Percentiles rank a stretch among this genome's conserved stretches.
phyloP scores from a whole-genome alignment of 1,139 yeast species.

The Trichomonascaceae sp. region DNA sequence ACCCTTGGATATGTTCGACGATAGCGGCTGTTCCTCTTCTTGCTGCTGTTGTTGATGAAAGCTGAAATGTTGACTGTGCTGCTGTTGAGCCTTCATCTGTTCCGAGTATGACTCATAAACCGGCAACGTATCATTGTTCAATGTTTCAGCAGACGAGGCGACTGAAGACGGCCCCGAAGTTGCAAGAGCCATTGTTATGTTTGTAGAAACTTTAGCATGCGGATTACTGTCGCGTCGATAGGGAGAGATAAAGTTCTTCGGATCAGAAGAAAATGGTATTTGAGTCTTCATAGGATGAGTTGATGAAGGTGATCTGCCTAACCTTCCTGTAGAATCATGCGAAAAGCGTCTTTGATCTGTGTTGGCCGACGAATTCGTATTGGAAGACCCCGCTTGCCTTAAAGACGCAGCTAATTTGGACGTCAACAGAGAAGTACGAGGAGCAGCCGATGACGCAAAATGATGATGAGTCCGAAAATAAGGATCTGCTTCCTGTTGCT shows the following conservation, averaged over 20 bases:
- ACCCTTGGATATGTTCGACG: neutral
- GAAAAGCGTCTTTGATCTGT: neutral
- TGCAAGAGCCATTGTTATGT: constrained; percentile 26
- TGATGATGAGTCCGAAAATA: constrained; percentile 1
- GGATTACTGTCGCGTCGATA: neutral
- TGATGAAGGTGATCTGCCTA: neutral
- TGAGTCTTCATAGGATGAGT: constrained; percentile 7
- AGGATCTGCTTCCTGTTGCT: neutral
- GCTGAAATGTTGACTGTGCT: constrained; percentile 9
- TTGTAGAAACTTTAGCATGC: constrained; percentile 21
- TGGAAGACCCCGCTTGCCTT: constrained; percentile 4
- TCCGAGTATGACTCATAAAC: constrained; percentile 5
- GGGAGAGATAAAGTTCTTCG: constrained; percentile 15
- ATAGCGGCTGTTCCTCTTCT: neutral
- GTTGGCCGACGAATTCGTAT: constrained; percentile 1
- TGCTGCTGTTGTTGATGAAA: constrained; percentile 8
- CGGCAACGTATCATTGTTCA: constrained; percentile 8
- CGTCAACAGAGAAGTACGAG: constrained; percentile 28
- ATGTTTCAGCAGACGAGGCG: constrained; percentile 12
- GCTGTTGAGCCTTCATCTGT: constrained; percentile 11
- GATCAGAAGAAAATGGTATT: constrained; percentile 16
- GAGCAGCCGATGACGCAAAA: constrained; percentile 7
- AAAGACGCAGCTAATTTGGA: constrained; percentile 26
- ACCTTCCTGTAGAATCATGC: neutral
- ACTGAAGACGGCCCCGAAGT: constrained; percentile 20